A percentile compares a stretch with the other conserved stretches of the same genome.
These are phyloP conservation scores for Ochetophila trinervis DNA, from an alignment of 306 rosid species.

Conservation along the genomic window DNA sequence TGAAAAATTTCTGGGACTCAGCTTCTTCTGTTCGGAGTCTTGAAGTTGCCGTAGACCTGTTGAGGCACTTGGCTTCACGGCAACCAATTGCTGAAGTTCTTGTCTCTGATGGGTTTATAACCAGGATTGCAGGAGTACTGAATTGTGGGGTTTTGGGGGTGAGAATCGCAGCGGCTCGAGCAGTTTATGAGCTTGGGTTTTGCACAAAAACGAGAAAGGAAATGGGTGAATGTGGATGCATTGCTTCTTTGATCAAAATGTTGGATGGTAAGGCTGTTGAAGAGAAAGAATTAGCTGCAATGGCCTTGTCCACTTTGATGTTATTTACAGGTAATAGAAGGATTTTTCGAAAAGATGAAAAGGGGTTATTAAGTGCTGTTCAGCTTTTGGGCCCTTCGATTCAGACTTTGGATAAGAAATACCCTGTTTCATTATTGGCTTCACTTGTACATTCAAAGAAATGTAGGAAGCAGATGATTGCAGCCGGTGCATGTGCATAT, in stretches of 20 bases:
- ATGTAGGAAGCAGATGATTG: conserved; percentile 75
- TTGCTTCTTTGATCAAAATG: conserved; percentile 63
- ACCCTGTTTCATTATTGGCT: conserved; percentile 68
- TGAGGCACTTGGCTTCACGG: conserved; percentile 54
- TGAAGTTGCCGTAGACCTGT: conserved; percentile 63
- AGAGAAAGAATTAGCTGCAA: conserved; percentile 77
- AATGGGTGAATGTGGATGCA: conserved; percentile 74
- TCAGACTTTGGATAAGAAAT: conserved; percentile 59
- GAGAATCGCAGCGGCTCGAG: conserved; percentile 64
- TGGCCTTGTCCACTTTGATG: conserved; percentile 62
- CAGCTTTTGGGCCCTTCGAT: conserved; percentile 74
- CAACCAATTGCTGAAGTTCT: conserved; percentile 53
- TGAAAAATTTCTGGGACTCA: conserved; percentile 85
- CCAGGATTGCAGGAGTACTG: conserved; percentile 49
- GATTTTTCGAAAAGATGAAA: conserved; percentile 60
- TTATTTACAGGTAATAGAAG: conserved; percentile 44
- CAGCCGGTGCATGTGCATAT: conserved; percentile 64
- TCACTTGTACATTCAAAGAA: conserved; percentile 63
- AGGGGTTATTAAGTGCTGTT: conserved; percentile 61
- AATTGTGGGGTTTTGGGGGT: conserved; percentile 68
- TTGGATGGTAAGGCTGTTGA: conserved; percentile 81
- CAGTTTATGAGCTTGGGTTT: conserved; percentile 61
- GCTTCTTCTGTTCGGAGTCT: conserved; percentile 42
- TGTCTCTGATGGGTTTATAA: conserved; percentile 53
- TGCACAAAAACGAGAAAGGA: conserved; percentile 61